phyloP scores from a whole-genome alignment of 805 yeast species.

The Ogataea naganishii region DNA sequence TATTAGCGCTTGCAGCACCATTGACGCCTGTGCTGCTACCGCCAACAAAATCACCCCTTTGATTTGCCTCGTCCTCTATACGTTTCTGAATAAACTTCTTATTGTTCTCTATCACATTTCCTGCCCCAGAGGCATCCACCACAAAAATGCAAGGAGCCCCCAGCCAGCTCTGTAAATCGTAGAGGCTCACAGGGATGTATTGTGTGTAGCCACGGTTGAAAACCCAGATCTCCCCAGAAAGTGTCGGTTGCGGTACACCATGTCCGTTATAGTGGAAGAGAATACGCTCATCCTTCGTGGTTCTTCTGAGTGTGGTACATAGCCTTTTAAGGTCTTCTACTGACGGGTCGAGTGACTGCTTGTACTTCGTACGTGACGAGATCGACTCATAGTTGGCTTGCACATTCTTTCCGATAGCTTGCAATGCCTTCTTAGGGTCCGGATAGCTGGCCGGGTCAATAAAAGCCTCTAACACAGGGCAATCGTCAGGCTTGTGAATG shows the following conservation, averaged over 20 bases:
- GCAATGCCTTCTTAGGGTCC: constrained; percentile 86
- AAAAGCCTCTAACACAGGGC: constrained; percentile 90
- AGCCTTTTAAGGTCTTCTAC: constrained; percentile 92
- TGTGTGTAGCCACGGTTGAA: constrained; percentile 96
- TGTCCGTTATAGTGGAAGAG: constrained; percentile 96
- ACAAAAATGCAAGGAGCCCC: constrained; percentile 97
- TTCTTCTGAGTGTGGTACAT: constrained; percentile 79
- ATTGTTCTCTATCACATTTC: constrained; percentile 84
- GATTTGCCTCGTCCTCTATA: constrained; percentile 74
- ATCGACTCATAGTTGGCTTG: constrained; percentile 87
- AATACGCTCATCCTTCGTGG: constrained; percentile 89
- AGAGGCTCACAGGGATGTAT: constrained; percentile 92
- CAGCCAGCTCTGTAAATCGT: constrained; percentile 92
- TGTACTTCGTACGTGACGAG: constrained; percentile 79
- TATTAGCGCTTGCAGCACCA: constrained; percentile 25
- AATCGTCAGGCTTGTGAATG: constrained; percentile 83
- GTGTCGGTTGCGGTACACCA: constrained; percentile 96
- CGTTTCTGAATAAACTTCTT: constrained; percentile 85
- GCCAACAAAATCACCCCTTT: constrained; percentile 38
- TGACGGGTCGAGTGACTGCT: constrained; percentile 87
- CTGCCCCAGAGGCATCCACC: constrained; percentile 91
- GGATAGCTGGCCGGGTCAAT: constrained; percentile 75
- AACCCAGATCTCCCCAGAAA: constrained; percentile 97
- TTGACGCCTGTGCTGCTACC: constrained; percentile 28
- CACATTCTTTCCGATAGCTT: constrained; percentile 79